phyloP scores from a whole-genome alignment of 345 rosid genomes.

The Rhodamnia rubescens region DNA sequence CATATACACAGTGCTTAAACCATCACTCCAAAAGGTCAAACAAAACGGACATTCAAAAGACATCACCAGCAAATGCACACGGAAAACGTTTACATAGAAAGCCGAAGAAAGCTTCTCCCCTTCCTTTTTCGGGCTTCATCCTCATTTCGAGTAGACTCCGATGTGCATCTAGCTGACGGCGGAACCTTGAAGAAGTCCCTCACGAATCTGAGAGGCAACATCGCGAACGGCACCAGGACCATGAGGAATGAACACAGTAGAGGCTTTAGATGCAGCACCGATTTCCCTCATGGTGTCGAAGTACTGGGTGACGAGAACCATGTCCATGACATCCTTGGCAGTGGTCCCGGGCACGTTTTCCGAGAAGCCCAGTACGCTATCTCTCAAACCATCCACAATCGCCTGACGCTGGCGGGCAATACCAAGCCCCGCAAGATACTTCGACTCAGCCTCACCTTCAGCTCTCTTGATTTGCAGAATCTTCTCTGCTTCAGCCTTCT shows the following conservation, averaged over 20 bases:
- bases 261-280: constrained; percentile 9
- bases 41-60: not conserved
- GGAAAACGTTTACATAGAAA: not conserved
- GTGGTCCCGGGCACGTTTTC: constrained; percentile 12
- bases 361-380: constrained; percentile 17
- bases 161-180: not conserved
- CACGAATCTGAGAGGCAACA: constrained; percentile 12
- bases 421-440: constrained; percentile 15
- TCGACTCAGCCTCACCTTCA: constrained; percentile 17
- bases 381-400: constrained; percentile 19
- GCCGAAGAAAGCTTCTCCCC: not conserved
- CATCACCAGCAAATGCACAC: not conserved
- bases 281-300: constrained; percentile 17
- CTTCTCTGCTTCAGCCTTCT: constrained; percentile 20
- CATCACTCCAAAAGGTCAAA: not conserved
- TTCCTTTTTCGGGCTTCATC: not conserved
- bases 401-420: constrained; percentile 20
- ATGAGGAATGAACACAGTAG: constrained; percentile 13
- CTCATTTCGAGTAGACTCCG: not conserved
- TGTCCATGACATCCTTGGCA: constrained; percentile 18
- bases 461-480: constrained; percentile 18
- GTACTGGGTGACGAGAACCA: constrained; percentile 17
- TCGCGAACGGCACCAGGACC: constrained; percentile 18
- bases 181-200: constrained; percentile 13
- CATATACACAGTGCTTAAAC: not conserved